phyloP scores from a whole-genome alignment of 2,329 filamentous ascomycete species.

The Ceratocystis cubensis region DNA sequence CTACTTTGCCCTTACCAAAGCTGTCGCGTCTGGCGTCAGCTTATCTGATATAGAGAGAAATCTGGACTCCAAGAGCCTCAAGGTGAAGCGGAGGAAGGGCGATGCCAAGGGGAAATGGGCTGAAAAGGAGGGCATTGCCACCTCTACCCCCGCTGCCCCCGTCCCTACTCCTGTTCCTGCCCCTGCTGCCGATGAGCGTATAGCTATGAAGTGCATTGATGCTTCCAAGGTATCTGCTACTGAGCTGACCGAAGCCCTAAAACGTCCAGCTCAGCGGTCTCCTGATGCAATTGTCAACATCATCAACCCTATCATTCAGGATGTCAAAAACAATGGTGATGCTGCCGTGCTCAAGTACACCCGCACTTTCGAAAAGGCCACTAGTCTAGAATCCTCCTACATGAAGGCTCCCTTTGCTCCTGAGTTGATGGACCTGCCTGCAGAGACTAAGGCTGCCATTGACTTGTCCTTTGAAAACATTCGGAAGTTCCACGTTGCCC shows the following conservation, averaged over 20 bases:
- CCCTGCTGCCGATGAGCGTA: conserved; percentile 39
- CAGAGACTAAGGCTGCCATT: conserved; percentile 82
- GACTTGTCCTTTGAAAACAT: conserved; percentile 93
- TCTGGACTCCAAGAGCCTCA: conserved; percentile 85
- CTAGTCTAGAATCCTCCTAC: conserved; percentile 76
- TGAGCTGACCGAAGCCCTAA: conserved; percentile 61
- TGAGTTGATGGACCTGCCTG: conserved; percentile 69
- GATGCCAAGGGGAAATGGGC: conserved; percentile 92
- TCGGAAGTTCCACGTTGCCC: conserved; percentile 80
- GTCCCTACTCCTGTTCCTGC: conserved; percentile 26
- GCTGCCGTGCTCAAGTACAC: conserved; percentile 83
- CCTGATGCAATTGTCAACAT: conserved; percentile 89
- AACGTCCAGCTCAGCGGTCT: conserved; percentile 84
- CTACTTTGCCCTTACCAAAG: conserved; percentile 90
- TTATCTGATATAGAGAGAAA: conserved; percentile 84
- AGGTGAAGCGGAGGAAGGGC: conserved; percentile 84
- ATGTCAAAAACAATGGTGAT: conserved; percentile 73
- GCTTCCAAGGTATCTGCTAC: conserved; percentile 49
- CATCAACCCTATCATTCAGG: conserved; percentile 80
- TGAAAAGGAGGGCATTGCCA: conserved; percentile 60
- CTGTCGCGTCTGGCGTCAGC: conserved; percentile 68
- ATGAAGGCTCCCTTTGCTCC: conserved; percentile 78
- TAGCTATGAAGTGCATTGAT: conserved; percentile 72
- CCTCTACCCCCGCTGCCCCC: conserved; percentile 27
- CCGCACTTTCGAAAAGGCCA: conserved; percentile 96